These are phyloP conservation scores for Immersiporthe knoxdaviesiana DNA, from an alignment of 2,329 filamentous ascomycete species.

Conservation along the genomic window DNA sequence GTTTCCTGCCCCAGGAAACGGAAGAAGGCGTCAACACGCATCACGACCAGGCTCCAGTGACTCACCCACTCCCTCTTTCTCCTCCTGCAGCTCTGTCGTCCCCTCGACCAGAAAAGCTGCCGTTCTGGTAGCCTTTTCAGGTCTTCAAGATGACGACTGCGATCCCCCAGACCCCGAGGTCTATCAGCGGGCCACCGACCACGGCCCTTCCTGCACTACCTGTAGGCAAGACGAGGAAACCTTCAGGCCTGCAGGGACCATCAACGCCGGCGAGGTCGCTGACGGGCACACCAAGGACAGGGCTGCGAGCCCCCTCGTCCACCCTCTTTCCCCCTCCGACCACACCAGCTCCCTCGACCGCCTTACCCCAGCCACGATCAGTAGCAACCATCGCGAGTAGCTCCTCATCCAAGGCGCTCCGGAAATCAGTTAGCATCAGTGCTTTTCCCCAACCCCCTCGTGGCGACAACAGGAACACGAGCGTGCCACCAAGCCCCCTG, in stretches of 20 bases:
- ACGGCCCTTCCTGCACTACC: constrained; percentile 76
- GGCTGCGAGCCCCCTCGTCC: constrained; percentile 62
- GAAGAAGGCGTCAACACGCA: background rate
- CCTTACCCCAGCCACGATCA: constrained; percentile 60
- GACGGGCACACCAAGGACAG: constrained; percentile 58
- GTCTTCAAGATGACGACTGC: constrained; percentile 56
- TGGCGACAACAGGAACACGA: constrained; percentile 61
- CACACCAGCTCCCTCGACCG: constrained; percentile 55
- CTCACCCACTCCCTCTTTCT: no score
- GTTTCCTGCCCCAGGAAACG: constrained; percentile 6
- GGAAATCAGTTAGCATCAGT: constrained; percentile 91
- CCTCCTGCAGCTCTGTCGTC: constrained; percentile 12
- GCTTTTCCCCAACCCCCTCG: constrained; percentile 90
- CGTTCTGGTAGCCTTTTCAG: constrained; percentile 23
- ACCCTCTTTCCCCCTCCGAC: constrained; percentile 54
- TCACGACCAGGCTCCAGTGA: background rate
- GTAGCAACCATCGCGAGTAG: constrained; percentile 56
- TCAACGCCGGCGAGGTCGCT: constrained; percentile 47
- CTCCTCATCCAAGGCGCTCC: constrained; percentile 70
- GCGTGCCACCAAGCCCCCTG: constrained; percentile 65
- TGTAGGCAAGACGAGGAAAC: constrained; percentile 72
- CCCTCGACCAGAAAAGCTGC: constrained; percentile 24
- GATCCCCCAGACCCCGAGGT: constrained; percentile 68
- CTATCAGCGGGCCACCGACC: constrained; percentile 71
- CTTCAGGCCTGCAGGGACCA: constrained; percentile 34